These are phyloP conservation scores for Eimeria acervulina DNA, from an alignment of 169 alveolate genomes.

Conservation along the genomic window DNA sequence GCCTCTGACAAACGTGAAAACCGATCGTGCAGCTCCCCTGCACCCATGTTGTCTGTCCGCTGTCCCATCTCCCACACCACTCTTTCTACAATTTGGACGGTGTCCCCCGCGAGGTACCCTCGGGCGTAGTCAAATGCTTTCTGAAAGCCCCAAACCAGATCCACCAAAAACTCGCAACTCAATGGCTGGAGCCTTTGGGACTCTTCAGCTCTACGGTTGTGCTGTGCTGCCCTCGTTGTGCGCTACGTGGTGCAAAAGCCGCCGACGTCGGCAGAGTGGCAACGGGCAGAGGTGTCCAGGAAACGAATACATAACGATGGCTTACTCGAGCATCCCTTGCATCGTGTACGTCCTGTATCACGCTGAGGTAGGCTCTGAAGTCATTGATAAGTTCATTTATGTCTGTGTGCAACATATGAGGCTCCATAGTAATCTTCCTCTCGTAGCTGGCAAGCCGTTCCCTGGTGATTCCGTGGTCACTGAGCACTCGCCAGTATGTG, in stretches of 20 bases:
- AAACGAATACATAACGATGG: neutral
- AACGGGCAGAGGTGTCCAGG: neutral
- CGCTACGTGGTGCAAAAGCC: neutral
- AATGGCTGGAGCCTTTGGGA: neutral
- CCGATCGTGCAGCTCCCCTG: slow-evolving; percentile 55
- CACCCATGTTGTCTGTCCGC: slow-evolving; percentile 58
- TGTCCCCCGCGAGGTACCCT: slow-evolving; percentile 59
- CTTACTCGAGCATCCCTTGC: slow-evolving; percentile 82
- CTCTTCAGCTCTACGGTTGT: neutral
- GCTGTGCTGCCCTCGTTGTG: neutral
- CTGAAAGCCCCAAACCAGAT: slow-evolving; percentile 31
- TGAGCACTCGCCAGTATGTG: slow-evolving; percentile 91
- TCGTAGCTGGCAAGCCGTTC: slow-evolving; percentile 93
- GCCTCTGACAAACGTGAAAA: slow-evolving; percentile 70
- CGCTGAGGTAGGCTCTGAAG: slow-evolving; percentile 83
- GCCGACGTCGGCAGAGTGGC: no score
- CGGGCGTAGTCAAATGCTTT: slow-evolving; percentile 82
- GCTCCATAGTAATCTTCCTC: slow-evolving; percentile 93
- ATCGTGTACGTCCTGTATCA: slow-evolving; percentile 85
- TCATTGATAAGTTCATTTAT: slow-evolving; percentile 88
- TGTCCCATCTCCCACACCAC: slow-evolving; percentile 68
- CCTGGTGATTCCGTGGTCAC: slow-evolving; percentile 91
- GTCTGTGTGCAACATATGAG: slow-evolving; percentile 90
- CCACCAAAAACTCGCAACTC: neutral
- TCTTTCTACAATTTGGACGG: slow-evolving; percentile 26